Evolutionary conservation across 1,139 yeast genomes (phyloP), one percentile per base, ranked within the genome.

Genomic region (Candida pseudoviswanathii): DNA sequence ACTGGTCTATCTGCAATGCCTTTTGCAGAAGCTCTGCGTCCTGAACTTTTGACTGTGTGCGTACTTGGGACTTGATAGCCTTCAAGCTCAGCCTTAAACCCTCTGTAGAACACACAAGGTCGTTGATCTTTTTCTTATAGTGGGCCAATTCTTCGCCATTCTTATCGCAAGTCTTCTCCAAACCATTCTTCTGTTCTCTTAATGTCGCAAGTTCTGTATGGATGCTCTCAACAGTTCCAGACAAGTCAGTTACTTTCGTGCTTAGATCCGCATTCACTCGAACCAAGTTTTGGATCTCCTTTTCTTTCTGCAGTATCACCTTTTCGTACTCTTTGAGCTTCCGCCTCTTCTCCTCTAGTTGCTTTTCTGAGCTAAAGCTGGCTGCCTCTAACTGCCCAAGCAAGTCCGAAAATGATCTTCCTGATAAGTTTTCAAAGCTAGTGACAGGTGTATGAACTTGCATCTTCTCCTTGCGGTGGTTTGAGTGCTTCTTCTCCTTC

Each of bases 1-100:
- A 33, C n/a, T 50, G 49, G 36, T 50, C 53, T 9, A 51, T 30
- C 8, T 41, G 36, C 5, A 30, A 16, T n/a, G 50, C 48, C 42
- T 44, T 47, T 24, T 39, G 45, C 9, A 30, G 21, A 5, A 51
- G 41, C 22, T 43, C 46, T n/a, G 41, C 8, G 4, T 48, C 47
- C 37, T 51, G 43, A 9, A 29, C 41, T 42, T 51, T 50, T 11
- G 46, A 25, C 36, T 43, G 43, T 25, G 36, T 4, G 5, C 33
- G 48, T 8, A 41, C 21, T 4, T 46, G 41, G 8, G 29, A n/a
- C 34, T 39, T 49, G 3, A 47, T 36, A 9, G 41, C n/a, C 9
- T 27, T 27, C 9, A 39, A 31, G 4, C 21, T 36, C n/a, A 11
- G 37, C 16, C 38, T 44, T 11, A 36, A 22, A 11, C 11, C 32